phyloP scores from a whole-genome alignment of 1,284 basidiomycete species.

The Tylopilus orsonianus region DNA sequence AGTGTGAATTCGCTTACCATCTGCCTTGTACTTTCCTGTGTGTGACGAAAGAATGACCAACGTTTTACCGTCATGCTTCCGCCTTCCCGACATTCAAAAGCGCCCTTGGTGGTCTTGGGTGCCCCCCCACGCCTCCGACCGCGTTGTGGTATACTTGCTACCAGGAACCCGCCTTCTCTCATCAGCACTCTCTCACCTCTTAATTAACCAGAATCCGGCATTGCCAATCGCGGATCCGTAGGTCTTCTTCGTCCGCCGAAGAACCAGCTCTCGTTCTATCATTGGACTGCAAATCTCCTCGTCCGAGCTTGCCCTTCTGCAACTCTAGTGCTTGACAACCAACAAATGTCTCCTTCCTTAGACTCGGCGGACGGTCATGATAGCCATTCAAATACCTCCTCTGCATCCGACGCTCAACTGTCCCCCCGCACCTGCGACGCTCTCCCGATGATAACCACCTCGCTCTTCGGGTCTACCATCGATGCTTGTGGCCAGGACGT shows the following conservation, averaged over 20 bases:
- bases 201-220: slow-evolving; percentile 22
- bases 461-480: slow-evolving; percentile 16
- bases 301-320: slow-evolving; percentile 16
- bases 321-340: slow-evolving; percentile 34
- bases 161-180: slow-evolving; percentile 29
- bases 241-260: slow-evolving; percentile 15
- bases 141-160: background rate
- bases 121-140: background rate
- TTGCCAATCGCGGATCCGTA: slow-evolving; percentile 16
- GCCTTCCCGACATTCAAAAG: slow-evolving; percentile 28
- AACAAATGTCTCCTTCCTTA: slow-evolving; percentile 36
- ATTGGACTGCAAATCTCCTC: slow-evolving; percentile 33
- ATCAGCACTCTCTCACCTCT: slow-evolving; percentile 13
- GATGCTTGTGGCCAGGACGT: slow-evolving; percentile 22
- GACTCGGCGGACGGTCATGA: slow-evolving; percentile 6
- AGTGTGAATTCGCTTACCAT: slow-evolving; percentile 29
- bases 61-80: slow-evolving; percentile 23
- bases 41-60: slow-evolving; percentile 31
- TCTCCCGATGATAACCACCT: slow-evolving; percentile 22
- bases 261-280: slow-evolving; percentile 25
- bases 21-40: slow-evolving; percentile 22
- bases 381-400: slow-evolving; percentile 30
- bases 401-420: background rate
- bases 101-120: slow-evolving; percentile 2
- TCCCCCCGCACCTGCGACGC: slow-evolving; percentile 2